Percentiles rank a stretch among this genome's conserved stretches.
Conservation (phyloP, 2,329 filamentous ascomycete genomes). For the Fusarium duplospermum region DNA sequence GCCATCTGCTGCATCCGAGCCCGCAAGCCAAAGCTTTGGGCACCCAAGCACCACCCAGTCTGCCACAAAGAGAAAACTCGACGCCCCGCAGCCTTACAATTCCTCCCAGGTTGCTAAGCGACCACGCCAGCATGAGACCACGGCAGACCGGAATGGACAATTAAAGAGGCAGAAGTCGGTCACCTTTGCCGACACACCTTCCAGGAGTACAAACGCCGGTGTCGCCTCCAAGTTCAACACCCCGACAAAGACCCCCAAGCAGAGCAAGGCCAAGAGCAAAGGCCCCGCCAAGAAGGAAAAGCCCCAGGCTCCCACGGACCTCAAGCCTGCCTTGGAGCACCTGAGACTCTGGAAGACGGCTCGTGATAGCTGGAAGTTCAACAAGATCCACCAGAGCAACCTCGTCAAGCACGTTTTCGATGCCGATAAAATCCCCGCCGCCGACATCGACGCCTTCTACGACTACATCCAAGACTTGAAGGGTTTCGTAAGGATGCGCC, state of each 20-base stretch:
- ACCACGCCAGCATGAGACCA: constrained; percentile 48
- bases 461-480: constrained; percentile 84
- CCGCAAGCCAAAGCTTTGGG: constrained; percentile 51
- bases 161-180: constrained; percentile 60
- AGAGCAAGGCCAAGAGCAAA: constrained; percentile 50
- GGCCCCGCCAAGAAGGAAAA: constrained; percentile 54
- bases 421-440: constrained; percentile 74
- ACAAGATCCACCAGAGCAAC: constrained; percentile 90
- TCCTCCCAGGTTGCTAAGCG: constrained; percentile 49
- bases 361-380: constrained; percentile 88
- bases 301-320: constrained; percentile 54
- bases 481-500: constrained; percentile 76
- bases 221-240: constrained; percentile 47
- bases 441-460: constrained; percentile 76
- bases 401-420: constrained; percentile 87
- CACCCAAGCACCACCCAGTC: constrained; percentile 51
- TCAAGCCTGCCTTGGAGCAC: constrained; percentile 78
- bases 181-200: constrained; percentile 59
- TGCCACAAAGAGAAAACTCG: constrained; percentile 55
- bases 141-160: constrained; percentile 42
- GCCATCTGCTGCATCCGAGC: constrained; percentile 47
- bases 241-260: constrained; percentile 46
- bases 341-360: constrained; percentile 79
- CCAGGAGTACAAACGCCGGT: constrained; percentile 46
- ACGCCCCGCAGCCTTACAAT: constrained; percentile 49